Evolutionary conservation across 202 grass and related monocot species (phyloP), one percentile per base, ranked within the genome.

Genomic region (Alloteropsis angusta): DNA sequence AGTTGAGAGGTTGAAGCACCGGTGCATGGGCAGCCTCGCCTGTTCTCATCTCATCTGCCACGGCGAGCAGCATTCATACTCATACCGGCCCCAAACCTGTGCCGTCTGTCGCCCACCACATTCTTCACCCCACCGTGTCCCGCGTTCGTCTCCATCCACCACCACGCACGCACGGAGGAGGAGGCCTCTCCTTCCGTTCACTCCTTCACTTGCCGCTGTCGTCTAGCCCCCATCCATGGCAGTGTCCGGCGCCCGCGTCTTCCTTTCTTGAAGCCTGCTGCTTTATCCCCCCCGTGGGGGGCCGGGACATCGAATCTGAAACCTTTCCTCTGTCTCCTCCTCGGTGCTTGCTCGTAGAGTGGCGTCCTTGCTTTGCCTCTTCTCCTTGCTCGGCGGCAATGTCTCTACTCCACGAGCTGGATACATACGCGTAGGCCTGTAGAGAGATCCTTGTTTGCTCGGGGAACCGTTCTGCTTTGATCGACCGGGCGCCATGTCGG

Each of bases 401-500:
- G 53, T 42, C 52, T 43, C 53, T 15, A 6, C 16, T 50, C 52
- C 71, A 43, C 1, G 6, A 45, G 14, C n/a, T 58, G 36, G 34
- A 52, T 14, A 5, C 18, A 39, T 72, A 21, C 18, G 49, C 38
- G 21, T 22, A 53, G 34, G 13, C 16, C 34, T 16, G 22, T 44
- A 41, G 34, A 18, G 53, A 30, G 34, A 64, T 69, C 35, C 39
- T 35, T 17, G 66, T 39, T 28, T 30, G 19, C 19, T 6, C 19
- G 11, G 25, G 25, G 16, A 16, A 28, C 13, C 14, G n/a, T 39
- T 38, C 9, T 2, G 8, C 36, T 65, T 18, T 5, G 80, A 37
- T 34, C 67, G 52, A 18, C 4, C 41, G 6, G 22, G 9, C 21
- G 23, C 0, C 42, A 86, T 86, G 84, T 86, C 84, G 6, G 84